Percentiles rank a stretch among this genome's conserved stretches.
Evolutionary conservation across 2,329 filamentous ascomycete species (phyloP).

Genomic region (Colletotrichum lini): DNA sequence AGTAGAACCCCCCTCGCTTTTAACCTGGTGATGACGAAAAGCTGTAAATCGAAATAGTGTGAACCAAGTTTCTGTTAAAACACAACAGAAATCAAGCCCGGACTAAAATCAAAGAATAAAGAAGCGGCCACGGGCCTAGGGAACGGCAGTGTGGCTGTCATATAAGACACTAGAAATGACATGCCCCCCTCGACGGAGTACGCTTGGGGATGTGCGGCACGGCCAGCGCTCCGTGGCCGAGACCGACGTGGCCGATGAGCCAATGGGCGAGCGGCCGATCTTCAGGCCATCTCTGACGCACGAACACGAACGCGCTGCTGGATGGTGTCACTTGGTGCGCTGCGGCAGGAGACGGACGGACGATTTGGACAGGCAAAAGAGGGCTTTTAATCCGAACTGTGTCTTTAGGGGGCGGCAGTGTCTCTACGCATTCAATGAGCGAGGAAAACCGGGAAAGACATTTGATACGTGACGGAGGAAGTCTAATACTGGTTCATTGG

Average conservation of each 20-base stretch:
- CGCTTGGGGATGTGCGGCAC: constrained; percentile 42
- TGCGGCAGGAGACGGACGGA: constrained; percentile 7
- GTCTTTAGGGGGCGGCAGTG: not conserved
- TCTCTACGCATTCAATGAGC: not conserved
- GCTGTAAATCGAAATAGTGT: not conserved
- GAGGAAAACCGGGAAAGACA: not conserved
- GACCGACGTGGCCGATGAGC: constrained; percentile 39
- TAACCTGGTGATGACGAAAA: too few relatives aligned
- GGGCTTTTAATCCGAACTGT: constrained; percentile 26
- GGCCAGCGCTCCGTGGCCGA: constrained; percentile 32
- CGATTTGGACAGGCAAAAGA: not conserved
- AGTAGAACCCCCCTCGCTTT: too few relatives aligned
- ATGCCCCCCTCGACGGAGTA: constrained; percentile 34
- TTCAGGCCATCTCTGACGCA: constrained; percentile 35
- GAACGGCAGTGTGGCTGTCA: constrained; percentile 22
- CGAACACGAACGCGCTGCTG: constrained; percentile 7
- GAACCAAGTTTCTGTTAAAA: not conserved
- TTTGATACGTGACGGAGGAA: constrained; percentile 1
- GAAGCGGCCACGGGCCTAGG: not conserved
- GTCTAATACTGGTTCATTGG: not conserved
- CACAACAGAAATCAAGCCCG: not conserved
- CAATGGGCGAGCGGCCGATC: constrained; percentile 35
- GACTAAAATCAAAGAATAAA: constrained; percentile 3
- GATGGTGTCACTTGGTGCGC: constrained; percentile 31
- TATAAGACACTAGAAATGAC: constrained; percentile 21